Evolutionary conservation across 345 rosid species (phyloP).

Genomic region (Arabidopsis arenosa): DNA sequence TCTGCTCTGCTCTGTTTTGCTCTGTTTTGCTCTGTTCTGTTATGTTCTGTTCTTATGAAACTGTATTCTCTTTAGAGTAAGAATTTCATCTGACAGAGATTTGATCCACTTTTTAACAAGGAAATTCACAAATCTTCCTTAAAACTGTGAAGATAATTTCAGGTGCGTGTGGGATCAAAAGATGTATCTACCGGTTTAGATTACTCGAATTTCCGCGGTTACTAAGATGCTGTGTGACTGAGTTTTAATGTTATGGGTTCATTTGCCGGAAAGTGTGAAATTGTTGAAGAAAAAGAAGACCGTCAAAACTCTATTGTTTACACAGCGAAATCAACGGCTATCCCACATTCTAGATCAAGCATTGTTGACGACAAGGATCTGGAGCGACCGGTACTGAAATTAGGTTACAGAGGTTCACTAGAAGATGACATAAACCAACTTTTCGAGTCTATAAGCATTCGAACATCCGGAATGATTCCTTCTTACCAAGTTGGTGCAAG

Average conservation of each 20-base stretch:
- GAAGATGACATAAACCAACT: slow-evolving; percentile 92
- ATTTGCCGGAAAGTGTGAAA: slow-evolving; percentile 77
- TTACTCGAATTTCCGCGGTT: slow-evolving; percentile 4
- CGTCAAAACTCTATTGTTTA: slow-evolving; percentile 45
- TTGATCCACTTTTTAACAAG: neutral
- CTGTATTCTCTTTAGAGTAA: neutral
- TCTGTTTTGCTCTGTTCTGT: neutral
- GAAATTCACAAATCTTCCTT: neutral
- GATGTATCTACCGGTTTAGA: slow-evolving; percentile 25
- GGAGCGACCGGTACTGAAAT: slow-evolving; percentile 56
- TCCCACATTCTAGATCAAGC: slow-evolving; percentile 55
- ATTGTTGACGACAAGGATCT: slow-evolving; percentile 49
- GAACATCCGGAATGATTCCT: slow-evolving; percentile 62
- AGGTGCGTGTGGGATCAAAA: slow-evolving; percentile 30
- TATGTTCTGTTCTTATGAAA: neutral
- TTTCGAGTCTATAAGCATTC: slow-evolving; percentile 79
- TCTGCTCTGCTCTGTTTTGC: neutral
- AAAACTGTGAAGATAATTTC: slow-evolving; percentile 16
- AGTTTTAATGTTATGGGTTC: slow-evolving; percentile 68
- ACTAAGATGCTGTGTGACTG: slow-evolving; percentile 36
- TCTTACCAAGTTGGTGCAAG: slow-evolving; percentile 52
- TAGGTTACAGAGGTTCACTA: slow-evolving; percentile 68
- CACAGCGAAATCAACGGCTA: slow-evolving; percentile 48
- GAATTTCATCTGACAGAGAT: neutral
- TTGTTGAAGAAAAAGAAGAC: slow-evolving; percentile 80